A percentile compares a stretch with the other conserved stretches of the same genome.
phyloP scores from a whole-genome alignment of 2,329 filamentous ascomycete species.

The Podosphaera fusca region DNA sequence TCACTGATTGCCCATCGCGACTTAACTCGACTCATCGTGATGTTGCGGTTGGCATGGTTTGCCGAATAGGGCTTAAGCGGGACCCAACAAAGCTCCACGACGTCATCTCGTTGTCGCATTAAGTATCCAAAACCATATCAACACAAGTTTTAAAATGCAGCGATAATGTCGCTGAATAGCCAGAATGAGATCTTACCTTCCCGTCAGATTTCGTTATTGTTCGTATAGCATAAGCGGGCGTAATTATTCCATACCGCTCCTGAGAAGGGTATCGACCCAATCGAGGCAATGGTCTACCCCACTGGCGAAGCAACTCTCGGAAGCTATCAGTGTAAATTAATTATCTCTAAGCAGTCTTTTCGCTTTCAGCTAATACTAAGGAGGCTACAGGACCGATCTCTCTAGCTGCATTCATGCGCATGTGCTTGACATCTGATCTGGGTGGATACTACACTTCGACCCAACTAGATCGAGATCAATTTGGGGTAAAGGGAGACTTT shows the following conservation, averaged over 20 bases:
- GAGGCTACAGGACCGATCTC: slow-evolving; percentile 75
- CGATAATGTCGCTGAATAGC: slow-evolving; percentile 1
- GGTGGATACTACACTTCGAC: slow-evolving; percentile 83
- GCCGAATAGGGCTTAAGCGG: neutral
- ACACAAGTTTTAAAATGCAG: neutral
- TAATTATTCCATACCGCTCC: neutral
- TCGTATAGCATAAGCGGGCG: slow-evolving; percentile 1
- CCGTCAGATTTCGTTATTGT: slow-evolving; percentile 8
- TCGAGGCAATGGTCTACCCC: slow-evolving; percentile 62
- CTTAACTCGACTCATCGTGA: slow-evolving; percentile 13
- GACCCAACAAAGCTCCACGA: neutral
- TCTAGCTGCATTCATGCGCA: slow-evolving; percentile 89
- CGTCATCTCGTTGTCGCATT: slow-evolving; percentile 2
- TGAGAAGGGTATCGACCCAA: slow-evolving; percentile 14
- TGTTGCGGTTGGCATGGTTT: slow-evolving; percentile 2
- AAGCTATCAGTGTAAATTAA: slow-evolving; percentile 56
- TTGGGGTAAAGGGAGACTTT: slow-evolving; percentile 85
- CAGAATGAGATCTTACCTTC: slow-evolving; percentile 14
- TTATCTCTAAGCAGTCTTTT: neutral
- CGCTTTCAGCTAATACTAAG: slow-evolving; percentile 15
- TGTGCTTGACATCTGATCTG: slow-evolving; percentile 78
- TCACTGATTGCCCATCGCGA: slow-evolving; percentile 80
- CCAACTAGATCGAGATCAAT: slow-evolving; percentile 52
- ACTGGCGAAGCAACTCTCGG: slow-evolving; percentile 62
- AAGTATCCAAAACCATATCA: neutral